A percentile compares a stretch with the other conserved stretches of the same genome.
Evolutionary conservation across 1,139 yeast species (phyloP).

Genomic region (Pichia sp.): DNA sequence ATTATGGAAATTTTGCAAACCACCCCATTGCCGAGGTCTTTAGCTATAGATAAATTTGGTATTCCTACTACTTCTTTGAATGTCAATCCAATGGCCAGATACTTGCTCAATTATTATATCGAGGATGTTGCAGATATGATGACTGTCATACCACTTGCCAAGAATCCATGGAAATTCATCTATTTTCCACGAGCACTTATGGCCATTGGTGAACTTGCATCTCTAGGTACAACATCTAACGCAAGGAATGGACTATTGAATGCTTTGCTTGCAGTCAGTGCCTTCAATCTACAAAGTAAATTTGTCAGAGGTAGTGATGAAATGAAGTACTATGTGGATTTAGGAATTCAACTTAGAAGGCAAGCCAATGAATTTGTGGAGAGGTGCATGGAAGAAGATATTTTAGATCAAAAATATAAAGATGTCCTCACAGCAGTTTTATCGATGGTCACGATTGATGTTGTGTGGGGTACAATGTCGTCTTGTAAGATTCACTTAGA

Average conservation of each 20-base stretch:
- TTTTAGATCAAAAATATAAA: conserved; percentile 61
- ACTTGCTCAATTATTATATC: conserved; percentile 66
- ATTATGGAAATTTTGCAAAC: conserved; percentile 42
- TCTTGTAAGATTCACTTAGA: conserved; percentile 71
- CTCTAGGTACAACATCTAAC: conserved; percentile 65
- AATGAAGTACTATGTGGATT: conserved; percentile 61
- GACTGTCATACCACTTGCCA: conserved; percentile 78
- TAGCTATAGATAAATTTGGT: conserved; percentile 33
- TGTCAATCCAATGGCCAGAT: conserved; percentile 61
- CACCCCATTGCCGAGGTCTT: conserved; percentile 39
- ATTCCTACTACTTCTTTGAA: conserved; percentile 57
- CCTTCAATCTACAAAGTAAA: conserved; percentile 72
- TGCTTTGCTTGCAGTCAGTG: conserved; percentile 75
- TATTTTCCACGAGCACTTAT: conserved; percentile 75
- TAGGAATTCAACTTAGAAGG: conserved; percentile 66
- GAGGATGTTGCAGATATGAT: conserved; percentile 77
- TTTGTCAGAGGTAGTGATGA: conserved; percentile 53
- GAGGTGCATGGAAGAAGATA: conserved; percentile 44
- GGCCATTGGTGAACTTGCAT: conserved; percentile 76
- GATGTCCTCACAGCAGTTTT: conserved; percentile 79
- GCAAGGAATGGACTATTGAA: conserved; percentile 75
- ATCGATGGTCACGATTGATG: conserved; percentile 83
- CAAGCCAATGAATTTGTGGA: conserved; percentile 69
- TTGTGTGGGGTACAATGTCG: conserved; percentile 89
- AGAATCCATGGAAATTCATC: conserved; percentile 83